A percentile compares a stretch with the other conserved stretches of the same genome.
Conservation (phyloP, 1,284 basidiomycete genomes). For the Pseudozyma sp. region DNA sequence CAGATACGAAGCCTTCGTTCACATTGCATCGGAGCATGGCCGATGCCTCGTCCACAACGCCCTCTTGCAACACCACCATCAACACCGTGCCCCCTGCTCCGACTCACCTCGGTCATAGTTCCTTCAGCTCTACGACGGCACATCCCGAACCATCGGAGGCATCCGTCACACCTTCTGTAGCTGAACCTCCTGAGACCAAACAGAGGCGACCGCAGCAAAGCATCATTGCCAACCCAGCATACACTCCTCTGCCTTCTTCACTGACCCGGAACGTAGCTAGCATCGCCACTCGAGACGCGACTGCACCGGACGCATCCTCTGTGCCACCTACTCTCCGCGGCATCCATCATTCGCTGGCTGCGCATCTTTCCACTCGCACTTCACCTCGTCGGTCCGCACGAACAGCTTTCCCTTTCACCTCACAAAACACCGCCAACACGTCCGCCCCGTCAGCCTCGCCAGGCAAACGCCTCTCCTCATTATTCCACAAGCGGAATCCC, state of each 20-base stretch:
- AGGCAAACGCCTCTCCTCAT: conserved; percentile 10
- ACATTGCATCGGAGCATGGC: conserved; percentile 25
- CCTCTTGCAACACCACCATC: conserved; percentile 3
- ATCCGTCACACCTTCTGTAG: background rate
- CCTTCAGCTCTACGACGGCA: background rate
- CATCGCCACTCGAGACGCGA: background rate
- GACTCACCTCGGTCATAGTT: background rate
- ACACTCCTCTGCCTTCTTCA: conserved; percentile 8
- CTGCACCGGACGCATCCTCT: background rate
- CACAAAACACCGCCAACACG: background rate
- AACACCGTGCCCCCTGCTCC: background rate
- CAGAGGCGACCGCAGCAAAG: conserved; percentile 1
- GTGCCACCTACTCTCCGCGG: conserved; percentile 13
- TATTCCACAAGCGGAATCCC: conserved; percentile 18
- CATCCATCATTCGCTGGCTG: conserved; percentile 31
- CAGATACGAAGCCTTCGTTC: too few species aligned
- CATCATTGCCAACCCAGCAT: conserved; percentile 3
- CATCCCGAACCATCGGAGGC: background rate
- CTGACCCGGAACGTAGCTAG: conserved; percentile 3
- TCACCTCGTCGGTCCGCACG: conserved; percentile 5
- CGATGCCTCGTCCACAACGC: conserved; percentile 11
- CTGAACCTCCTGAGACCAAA: background rate
- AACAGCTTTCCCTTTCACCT: background rate
- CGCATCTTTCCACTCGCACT: conserved; percentile 23
- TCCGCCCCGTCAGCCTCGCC: conserved; percentile 14